Conservation (phyloP, 1,139 yeast species). For the Sugiyamaella sp. region DNA sequence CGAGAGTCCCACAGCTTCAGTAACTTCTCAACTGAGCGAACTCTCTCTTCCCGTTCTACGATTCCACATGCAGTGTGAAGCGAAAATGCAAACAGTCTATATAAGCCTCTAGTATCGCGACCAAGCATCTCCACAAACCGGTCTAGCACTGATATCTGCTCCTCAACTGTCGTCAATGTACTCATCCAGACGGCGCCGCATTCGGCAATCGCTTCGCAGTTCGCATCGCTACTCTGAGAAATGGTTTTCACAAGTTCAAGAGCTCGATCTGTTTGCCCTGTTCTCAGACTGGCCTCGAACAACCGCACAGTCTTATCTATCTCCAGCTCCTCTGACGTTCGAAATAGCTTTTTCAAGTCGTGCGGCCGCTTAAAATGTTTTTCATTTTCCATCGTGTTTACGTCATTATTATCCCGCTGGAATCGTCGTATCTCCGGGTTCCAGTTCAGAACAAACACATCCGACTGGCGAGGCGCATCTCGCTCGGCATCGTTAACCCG, state of each 20-base stretch:
- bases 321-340: background rate
- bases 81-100: conserved; percentile 26
- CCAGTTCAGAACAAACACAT: background rate
- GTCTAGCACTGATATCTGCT: conserved; percentile 1
- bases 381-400: background rate
- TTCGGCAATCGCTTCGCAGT: conserved; percentile 2
- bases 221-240: background rate
- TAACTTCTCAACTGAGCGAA: conserved; percentile 15
- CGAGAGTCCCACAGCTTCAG: conserved; percentile 19
- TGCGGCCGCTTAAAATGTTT: background rate
- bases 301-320: conserved; percentile 4
- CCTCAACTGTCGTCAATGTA: background rate
- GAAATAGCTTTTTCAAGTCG: conserved; percentile 3
- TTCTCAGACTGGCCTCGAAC: conserved; percentile 11
- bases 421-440: background rate
- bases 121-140: background rate
- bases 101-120: background rate
- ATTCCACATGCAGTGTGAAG: conserved; percentile 27
- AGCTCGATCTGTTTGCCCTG: conserved; percentile 6
- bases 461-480: background rate
- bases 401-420: background rate
- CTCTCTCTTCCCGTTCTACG: conserved; percentile 9
- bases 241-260: conserved; percentile 6
- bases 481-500: background rate
- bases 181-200: conserved; percentile 10